phyloP scores from a whole-genome alignment of 2,329 filamentous ascomycete genomes.

The Fusarium illudens region DNA sequence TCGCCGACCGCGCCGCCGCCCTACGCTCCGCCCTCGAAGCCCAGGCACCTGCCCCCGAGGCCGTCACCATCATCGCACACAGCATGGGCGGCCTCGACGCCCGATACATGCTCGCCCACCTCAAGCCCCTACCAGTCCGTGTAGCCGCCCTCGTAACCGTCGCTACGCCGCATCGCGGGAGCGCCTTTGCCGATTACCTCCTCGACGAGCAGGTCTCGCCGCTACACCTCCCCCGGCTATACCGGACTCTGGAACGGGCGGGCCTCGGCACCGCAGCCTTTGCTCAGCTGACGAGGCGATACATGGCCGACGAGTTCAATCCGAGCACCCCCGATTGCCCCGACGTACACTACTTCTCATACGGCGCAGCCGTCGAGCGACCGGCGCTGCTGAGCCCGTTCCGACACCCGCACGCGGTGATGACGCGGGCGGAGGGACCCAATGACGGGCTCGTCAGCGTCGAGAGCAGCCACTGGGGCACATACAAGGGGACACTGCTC shows the following conservation, averaged over 20 bases:
- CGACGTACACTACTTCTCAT: constrained; percentile 67
- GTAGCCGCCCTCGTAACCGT: constrained; percentile 64
- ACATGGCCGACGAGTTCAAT: constrained; percentile 69
- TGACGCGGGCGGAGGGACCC: constrained; percentile 62
- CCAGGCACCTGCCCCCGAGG: constrained; percentile 45
- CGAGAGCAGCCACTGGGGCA: constrained; percentile 67
- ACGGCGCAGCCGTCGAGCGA: constrained; percentile 60
- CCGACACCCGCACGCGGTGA: constrained; percentile 59
- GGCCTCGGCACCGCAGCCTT: constrained; percentile 69
- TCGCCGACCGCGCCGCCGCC: constrained; percentile 66
- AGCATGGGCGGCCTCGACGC: constrained; percentile 73
- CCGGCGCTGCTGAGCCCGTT: constrained; percentile 72
- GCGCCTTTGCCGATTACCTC: constrained; percentile 63
- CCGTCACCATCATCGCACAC: constrained; percentile 81
- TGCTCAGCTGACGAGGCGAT: constrained; percentile 65
- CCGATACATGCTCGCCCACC: constrained; percentile 69
- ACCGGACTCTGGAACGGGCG: constrained; percentile 58
- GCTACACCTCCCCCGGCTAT: constrained; percentile 62
- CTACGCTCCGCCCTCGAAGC: constrained; percentile 63
- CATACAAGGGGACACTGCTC: constrained; percentile 69
- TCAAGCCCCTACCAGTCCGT: constrained; percentile 56
- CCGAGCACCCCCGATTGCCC: constrained; percentile 62
- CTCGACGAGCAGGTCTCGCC: constrained; percentile 53
- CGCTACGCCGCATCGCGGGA: constrained; percentile 64
- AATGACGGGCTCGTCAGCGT: constrained; percentile 77